Evolutionary conservation across 2,329 filamentous ascomycete genomes (phyloP), one percentile per base, ranked within the genome.

Genomic region (Zalaria obscura): DNA sequence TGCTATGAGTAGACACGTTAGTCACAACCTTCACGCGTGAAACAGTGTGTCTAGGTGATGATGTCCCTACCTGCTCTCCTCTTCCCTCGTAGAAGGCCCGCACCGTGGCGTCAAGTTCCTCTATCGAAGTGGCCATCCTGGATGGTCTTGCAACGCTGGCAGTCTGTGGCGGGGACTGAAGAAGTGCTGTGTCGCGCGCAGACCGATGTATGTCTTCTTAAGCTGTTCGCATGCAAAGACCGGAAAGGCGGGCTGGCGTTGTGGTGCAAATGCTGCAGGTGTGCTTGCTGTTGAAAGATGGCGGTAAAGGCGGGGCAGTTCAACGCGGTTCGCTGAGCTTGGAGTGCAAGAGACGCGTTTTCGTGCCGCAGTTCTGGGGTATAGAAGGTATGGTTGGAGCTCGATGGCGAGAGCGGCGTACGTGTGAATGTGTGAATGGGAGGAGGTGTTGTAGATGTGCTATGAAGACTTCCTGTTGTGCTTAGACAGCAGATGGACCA

Each of bases 11-110:
- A n/a, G n/a, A 7, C n/a, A 7, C 7, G 29, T 40, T 25, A 40
- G 28, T 25, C 18, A 18, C 18, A 18, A 18, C 18, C 18, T 18
- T 18, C 18, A 18, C 18, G 18, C 18, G 18, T 18, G 18, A 18
- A 18, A 18, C 18, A 18, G 18, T 18, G 18, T 18, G 18, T 18
- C 18, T 3, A 5, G 36, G 31, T 34, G 38, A 33, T 40, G 25
- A 40, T 51, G 41, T 47, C 67, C 80, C 56, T 72, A 93, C 87
- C 72, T 87, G 76, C 47, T 95, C 86, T 55, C 91, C 91, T 64
- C 89, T 83, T 62, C 88, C 88, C 69, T 96, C 89, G 60, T 94
- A 98, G 68, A 98, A 96, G 70, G 85, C 79, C 63, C 84, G 88
- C 73, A 96, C 89, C 52, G 87, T 91, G 65, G 74, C 80, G 76